Conservation (phyloP, 345 rosid species). For the Ricinus communis region DNA sequence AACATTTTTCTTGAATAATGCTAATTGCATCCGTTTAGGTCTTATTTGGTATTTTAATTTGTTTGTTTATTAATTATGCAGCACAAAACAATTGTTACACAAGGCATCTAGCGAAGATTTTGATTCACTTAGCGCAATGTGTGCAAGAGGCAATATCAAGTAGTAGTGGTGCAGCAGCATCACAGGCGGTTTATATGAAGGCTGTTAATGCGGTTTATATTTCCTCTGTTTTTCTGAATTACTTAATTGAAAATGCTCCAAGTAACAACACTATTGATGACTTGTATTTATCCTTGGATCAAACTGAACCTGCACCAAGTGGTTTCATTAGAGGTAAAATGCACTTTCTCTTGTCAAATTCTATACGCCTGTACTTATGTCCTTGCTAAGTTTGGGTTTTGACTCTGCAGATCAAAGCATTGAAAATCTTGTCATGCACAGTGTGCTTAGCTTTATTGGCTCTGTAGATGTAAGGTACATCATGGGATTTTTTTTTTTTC, state of each 20-base stretch:
- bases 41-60: too few species aligned
- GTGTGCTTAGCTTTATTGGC: slow-evolving; percentile 71
- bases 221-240: slow-evolving; percentile 78
- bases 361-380: too few species aligned
- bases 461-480: slow-evolving; percentile 76
- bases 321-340: slow-evolving; percentile 56
- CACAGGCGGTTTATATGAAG: slow-evolving; percentile 47
- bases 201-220: slow-evolving; percentile 75
- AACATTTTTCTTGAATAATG: not conserved
- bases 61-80: slow-evolving; percentile 28
- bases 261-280: slow-evolving; percentile 44
- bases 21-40: not conserved
- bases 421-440: slow-evolving; percentile 71
- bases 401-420: slow-evolving; percentile 66
- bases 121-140: slow-evolving; percentile 77
- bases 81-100: slow-evolving; percentile 73
- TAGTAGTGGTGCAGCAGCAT: slow-evolving; percentile 42
- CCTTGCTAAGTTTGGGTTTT: slow-evolving; percentile 21
- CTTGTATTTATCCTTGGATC: slow-evolving; percentile 62
- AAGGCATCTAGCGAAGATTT: slow-evolving; percentile 83
- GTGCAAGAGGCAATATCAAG: slow-evolving; percentile 67
- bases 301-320: slow-evolving; percentile 58
- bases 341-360: not conserved
- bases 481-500: slow-evolving; percentile 3
- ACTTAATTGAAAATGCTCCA: slow-evolving; percentile 63